Evolutionary conservation across 129 eudicot species (phyloP), one percentile per base, ranked within the genome.

Genomic region (Erigeron canadensis): DNA sequence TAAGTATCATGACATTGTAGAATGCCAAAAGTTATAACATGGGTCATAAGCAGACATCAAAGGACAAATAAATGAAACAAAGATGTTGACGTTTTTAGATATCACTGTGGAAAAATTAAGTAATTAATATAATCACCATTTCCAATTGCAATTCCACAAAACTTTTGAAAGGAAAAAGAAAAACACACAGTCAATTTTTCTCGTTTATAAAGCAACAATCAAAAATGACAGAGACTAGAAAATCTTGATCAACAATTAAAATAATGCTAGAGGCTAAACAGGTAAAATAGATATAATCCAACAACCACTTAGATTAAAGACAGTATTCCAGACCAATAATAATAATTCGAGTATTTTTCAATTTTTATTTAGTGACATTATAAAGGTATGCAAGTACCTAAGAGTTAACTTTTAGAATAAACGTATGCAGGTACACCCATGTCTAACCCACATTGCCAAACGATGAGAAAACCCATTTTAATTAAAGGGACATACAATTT

Each of bases 401-500:
- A 61, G 15, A 63, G 17, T 18, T 16, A 11, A 63, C n/a, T 40
- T 12, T 40, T 12, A 41, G 42, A 21, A 69, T 37, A 6, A 12
- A 12, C 51, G 3, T 28, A 28, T 28, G 34, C 34, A 28, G 34
- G 34, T 28, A 28, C 34, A 28, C 34, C 34, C 34, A 28, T 28
- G 3, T 28, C 34, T 28, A 28, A 28, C 34, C 41, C 38, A 19
- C 39, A 39, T 2, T 2, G 38, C 45, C 40, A 70, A 17, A 45
- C 7, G n/a, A 21, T 23, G 17, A 22, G 44, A 54, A 63, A 48
- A 51, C 23, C 57, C 41, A 6, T 19, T n/a, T 65, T 41, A 11
- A 23, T 56, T 39, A 40, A 55, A 57, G 61, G 8, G 38, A 81
- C 97, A 53, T 87, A 94, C 99, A 59, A 94, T 89, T 81, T 94